A percentile compares a stretch with the other conserved stretches of the same genome.
These are phyloP conservation scores for Salix dunnii DNA, from an alignment of 345 rosid genomes.

Conservation along the genomic window DNA sequence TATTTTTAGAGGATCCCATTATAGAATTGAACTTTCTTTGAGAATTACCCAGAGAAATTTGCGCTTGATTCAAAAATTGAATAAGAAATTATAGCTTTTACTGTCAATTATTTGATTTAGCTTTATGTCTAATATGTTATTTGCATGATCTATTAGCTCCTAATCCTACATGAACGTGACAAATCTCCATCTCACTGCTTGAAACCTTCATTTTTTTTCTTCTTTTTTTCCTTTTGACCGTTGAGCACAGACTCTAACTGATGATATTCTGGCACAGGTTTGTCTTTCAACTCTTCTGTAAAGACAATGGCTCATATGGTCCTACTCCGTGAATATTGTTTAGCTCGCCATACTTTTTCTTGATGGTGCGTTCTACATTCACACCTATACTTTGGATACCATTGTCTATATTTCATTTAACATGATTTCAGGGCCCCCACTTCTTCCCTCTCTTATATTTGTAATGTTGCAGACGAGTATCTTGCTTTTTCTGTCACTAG, in stretches of 20 bases:
- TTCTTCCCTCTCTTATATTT: conserved; percentile 12
- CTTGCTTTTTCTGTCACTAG: conserved; percentile 18
- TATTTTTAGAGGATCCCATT: too few species aligned
- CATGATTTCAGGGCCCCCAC: conserved; percentile 18
- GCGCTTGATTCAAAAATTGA: too few species aligned
- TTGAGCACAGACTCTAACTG: conserved; percentile 11
- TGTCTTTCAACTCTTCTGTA: background rate
- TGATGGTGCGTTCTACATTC: conserved; percentile 14
- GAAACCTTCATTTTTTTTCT: too few species aligned
- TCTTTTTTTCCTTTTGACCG: conserved; percentile 2
- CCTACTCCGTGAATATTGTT: conserved; percentile 21
- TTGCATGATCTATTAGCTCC: too few species aligned
- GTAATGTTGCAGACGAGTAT: conserved; percentile 29
- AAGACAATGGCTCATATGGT: background rate
- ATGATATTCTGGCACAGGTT: background rate
- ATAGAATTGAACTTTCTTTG: too few species aligned
- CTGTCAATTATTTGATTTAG: too few species aligned
- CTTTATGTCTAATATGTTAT: too few species aligned
- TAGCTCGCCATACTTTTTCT: background rate
- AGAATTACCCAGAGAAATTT: too few species aligned
- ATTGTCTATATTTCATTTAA: background rate
- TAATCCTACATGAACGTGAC: too few species aligned
- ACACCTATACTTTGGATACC: background rate
- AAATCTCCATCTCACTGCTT: too few species aligned
- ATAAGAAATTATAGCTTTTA: too few species aligned